phyloP scores from a whole-genome alignment of 108 stramenopile species.

The Schizochytrium sp. region DNA sequence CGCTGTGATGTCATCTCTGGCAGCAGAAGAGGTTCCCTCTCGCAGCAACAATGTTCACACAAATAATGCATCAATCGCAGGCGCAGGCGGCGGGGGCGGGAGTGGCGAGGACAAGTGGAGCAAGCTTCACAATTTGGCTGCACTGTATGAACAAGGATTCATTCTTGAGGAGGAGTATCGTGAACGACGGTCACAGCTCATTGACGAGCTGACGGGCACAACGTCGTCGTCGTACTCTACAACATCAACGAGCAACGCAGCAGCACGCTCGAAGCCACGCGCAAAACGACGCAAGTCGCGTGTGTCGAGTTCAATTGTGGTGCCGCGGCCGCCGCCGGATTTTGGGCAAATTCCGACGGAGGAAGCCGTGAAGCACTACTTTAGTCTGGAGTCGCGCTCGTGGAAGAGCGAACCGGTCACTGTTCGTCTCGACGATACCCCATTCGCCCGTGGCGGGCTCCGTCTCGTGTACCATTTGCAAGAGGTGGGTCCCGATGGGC shows the following conservation, averaged over 20 bases:
- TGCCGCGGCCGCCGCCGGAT: not conserved
- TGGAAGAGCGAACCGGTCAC: not conserved
- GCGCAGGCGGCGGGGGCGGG: not conserved
- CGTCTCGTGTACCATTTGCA: conserved; percentile 13
- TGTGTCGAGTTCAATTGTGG: conserved; percentile 1
- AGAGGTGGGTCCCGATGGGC: not conserved
- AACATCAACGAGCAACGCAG: not conserved
- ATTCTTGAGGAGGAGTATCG: not conserved
- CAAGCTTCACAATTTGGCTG: not conserved
- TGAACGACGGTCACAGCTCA: not conserved
- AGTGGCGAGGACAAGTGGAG: not conserved
- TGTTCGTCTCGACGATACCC: not conserved
- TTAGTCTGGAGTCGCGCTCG: not conserved
- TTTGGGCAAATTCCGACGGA: not conserved
- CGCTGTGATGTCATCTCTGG: no score
- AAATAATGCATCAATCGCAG: not conserved
- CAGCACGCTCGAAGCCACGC: not conserved
- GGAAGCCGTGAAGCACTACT: conserved; percentile 3
- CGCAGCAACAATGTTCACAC: not conserved
- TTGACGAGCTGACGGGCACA: conserved; percentile 9
- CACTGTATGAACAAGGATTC: conserved; percentile 1
- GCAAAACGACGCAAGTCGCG: not conserved
- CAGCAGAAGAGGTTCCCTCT: not conserved
- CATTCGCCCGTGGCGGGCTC: not conserved
- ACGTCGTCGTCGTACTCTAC: not conserved